Evolutionary conservation across 1,284 basidiomycete genomes (phyloP), one percentile per base, ranked within the genome.

Genomic region (Spongispora temasekensis): DNA sequence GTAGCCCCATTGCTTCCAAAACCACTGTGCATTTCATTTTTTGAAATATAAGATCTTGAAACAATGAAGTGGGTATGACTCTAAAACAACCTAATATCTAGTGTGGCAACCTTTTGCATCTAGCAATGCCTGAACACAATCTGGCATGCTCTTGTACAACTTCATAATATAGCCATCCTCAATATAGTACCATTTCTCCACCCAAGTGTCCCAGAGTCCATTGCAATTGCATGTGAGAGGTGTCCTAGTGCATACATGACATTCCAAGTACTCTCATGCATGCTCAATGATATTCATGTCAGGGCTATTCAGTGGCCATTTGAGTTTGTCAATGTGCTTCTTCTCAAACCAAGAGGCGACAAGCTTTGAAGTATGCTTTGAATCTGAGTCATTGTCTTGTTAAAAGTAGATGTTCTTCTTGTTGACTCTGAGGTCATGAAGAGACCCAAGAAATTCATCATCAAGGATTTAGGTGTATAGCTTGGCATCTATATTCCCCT

Each of bases 321-420:
- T 13, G 6, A 56, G 44, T 30, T 56, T 34, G 32, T 34, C 15
- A 15, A 34, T 34, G 32, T 7, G 15, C 32, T 34, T 34, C 15
- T 34, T 34, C 32, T 34, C 15, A 34, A 34, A 34, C 15, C 32
- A 34, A 34, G 32, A 7, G 8, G 7, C 8, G 35, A 44, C 32
- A 35, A 2, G 44, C 23, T 35, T 25, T 2, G 13, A 48, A 4
- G 28, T 55, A 15, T 46, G 30, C 54, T 46, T 55, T 10, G 7
- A n/a, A n/a, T n/a, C n/a, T n/a, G n/a, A n/a, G n/a, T n/a, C n/a
- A n/a, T n/a, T n/a, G n/a, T n/a, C n/a, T n/a, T n/a, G n/a, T n/a
- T n/a, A n/a, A n/a, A n/a, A n/a, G n/a, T n/a, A 40, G 32, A 34
- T 34, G 32, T 54, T n/a, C 27, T 40, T 40, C 53, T 55, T 55